Base-by-base conservation (phyloP, 2,329 filamentous ascomycete genomes). In the Aspergillus caelatus region DNA sequence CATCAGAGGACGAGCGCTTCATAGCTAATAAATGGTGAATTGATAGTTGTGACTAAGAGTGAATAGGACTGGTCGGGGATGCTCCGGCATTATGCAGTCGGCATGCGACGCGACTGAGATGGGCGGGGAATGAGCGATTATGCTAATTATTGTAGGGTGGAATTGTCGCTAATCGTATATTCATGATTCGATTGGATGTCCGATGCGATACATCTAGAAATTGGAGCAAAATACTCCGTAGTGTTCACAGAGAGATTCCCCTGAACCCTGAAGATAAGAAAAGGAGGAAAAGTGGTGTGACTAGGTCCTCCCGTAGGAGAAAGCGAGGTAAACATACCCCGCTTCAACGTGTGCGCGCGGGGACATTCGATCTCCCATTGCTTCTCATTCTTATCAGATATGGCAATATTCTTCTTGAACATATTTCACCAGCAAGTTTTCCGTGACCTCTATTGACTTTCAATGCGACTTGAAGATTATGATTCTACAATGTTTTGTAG, bases 1-100 rank as follows among this genome's bases (percentile, higher is more conserved):
- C 77, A 26, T 78, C 76, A 59, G 71, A 71, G 19, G 76, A 75
- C 26, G 77, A 77, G 43, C 76, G 75, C 65, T 79, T 78, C 68
- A 74, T 71, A 62, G 71, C 60, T 54, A 26, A 21, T 41, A 34
- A 61, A 39, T 48, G 39, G 48, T 55, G 65, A 68, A 73, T 70
- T 50, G 52, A 58, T 60, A 34, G 57, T 58, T 66, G 58, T 55
- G 60, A 60, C 48, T 60, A 46, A 36, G 45, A 52, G 41, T 50
- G 59, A 59, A 32, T 53, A 63, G n/a, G 43, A 39, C 48, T 48
- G 58, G 56, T 71, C 70, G 70, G 70, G 68, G 68, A 70, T 69
- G 50, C 70, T 71, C 70, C 70, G 70, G 66, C 62, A 70, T 66
- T 56, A 61, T 70, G 65, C 66, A 64, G 61, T 66, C 32, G 59